Conservation (phyloP, 495 filamentous ascomycete species). For the Hyaloscypha bicolor region DNA sequence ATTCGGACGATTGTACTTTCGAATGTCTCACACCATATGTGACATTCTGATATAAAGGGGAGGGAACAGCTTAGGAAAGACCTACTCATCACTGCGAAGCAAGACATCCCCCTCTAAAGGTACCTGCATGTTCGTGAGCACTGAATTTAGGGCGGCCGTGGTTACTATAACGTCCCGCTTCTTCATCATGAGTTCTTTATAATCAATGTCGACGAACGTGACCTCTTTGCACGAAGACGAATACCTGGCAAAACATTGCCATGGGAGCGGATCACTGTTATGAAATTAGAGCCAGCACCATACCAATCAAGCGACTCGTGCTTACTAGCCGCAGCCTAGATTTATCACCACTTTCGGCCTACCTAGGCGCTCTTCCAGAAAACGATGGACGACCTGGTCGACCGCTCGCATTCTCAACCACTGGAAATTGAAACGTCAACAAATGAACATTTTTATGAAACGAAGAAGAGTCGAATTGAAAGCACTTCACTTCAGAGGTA, state of each 20-base stretch:
- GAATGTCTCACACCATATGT: not conserved
- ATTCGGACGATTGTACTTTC: not conserved
- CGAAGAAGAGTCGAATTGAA: not conserved
- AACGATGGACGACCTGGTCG: slow-evolving; percentile 69
- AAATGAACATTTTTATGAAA: not conserved
- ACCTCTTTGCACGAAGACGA: slow-evolving; percentile 53
- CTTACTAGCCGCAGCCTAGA: slow-evolving; percentile 89
- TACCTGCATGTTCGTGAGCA: slow-evolving; percentile 43
- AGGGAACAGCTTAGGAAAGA: not conserved
- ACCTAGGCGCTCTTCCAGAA: slow-evolving; percentile 58
- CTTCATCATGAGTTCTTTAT: slow-evolving; percentile 73
- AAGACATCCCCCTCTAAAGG: slow-evolving; percentile 45
- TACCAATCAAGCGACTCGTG: slow-evolving; percentile 23
- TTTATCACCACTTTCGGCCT: slow-evolving; percentile 79
- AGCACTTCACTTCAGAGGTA: not conserved
- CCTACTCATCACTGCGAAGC: slow-evolving; percentile 58
- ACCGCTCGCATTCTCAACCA: slow-evolving; percentile 72
- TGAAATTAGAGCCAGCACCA: slow-evolving; percentile 8
- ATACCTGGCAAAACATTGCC: slow-evolving; percentile 73
- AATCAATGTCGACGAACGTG: slow-evolving; percentile 86
- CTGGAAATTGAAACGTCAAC: not conserved
- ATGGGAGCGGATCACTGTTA: slow-evolving; percentile 83
- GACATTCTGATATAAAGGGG: not conserved
- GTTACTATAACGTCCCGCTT: slow-evolving; percentile 68
- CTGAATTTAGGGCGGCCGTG: slow-evolving; percentile 56